Base-by-base conservation (phyloP, 2,329 filamentous ascomycete genomes). In the Cryphonectria carpinicola region DNA sequence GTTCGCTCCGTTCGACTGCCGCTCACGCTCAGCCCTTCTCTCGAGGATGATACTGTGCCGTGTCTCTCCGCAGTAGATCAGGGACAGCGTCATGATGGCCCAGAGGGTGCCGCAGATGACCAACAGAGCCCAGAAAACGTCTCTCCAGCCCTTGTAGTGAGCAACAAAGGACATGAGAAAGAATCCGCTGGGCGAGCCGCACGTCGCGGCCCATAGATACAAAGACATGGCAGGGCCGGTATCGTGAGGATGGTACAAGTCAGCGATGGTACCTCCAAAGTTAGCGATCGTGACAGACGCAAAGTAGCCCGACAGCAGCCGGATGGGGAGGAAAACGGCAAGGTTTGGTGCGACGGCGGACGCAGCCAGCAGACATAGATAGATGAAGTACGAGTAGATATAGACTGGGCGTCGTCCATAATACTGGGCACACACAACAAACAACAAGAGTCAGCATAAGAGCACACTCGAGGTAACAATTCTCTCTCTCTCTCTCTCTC, bases 121-220 rank as follows among this genome's bases (percentile, higher is more conserved):
- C n/a, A 85, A 78, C 73, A 85, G 78, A 32, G 83, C 79, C 78
- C 83, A 83, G 69, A 85, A 82, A 0, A 84, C 81, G 62, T 78
- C 76, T 52, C 82, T 77, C 84, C 83, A 85, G 28, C 78, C 79
- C 56, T 79, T 76, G 43, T 79, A 75, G 56, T 84, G 78, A 4
- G 83, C 82, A 19, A 85, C 79, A 49, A 84, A 82, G 0, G 81
- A 83, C 74, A 84, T 81, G 22, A 84, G 74, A 37, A 85, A 82
- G 72, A 82, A 85, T 0, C 83, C 83, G 11, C 81, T 81, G 0
- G 84, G 83, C 19, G 80, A 82, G 0, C 83, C 83, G 22, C 80
- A 80, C 0, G 83, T 84, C 0, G 83, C 83, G 1, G 84, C 83
- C 81, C 84, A 85, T 0, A 85, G 78, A 37, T 77, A 77, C 19